Base-by-base conservation (phyloP, 352 stramenopile species). In the Pythium myriotylum region DNA sequence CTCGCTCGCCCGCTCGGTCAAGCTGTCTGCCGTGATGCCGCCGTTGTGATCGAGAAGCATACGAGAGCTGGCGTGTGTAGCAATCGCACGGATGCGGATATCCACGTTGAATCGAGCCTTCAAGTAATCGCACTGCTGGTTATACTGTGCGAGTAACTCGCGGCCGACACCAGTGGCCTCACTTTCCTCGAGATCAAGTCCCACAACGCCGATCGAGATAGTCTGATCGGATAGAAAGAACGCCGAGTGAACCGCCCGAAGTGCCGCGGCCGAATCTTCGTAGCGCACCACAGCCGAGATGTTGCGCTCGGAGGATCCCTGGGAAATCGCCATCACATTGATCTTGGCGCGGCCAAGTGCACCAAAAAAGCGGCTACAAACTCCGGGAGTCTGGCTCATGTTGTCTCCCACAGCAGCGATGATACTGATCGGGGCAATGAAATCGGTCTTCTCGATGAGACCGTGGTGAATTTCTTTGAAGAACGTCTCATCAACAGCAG, bases 351-450 rank as follows among this genome's bases (percentile, higher is more conserved):
- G 86, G 33, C 94, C 95, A 7, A 99, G 66, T 0, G 95, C 94
- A 33, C 84, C 81, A 67, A 98, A 98, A 76, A 99, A 98, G 33
- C 92, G 87, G 5, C 88, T 94, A 35, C 91, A 91, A 0, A 98
- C 95, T 8, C 95, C 95, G 6, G 92, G 84, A 4, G 89, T 97
- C 54, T 94, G 69, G 54, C 81, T 92, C 96, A 98, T 98, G 49
- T 95, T 95, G 70, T 98, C 95, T 37, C 95, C 95, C 20, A 98
- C 94, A 3, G 93, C 93, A 22, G 96, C 96, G 69, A 98, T 97
- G 68, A 99, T 98, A 72, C 85, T 96, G 59, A 95, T 92, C 2
- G 92, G 91, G 43, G 81, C 77, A 39, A 92, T 85, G 65, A 93
- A 89, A 60, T 90, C 84, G 22, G 84, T 85, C 55, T 89, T 89